Evolutionary conservation across 441 rosid species (phyloP).

Genomic region (Gossypium schwendimanii): DNA sequence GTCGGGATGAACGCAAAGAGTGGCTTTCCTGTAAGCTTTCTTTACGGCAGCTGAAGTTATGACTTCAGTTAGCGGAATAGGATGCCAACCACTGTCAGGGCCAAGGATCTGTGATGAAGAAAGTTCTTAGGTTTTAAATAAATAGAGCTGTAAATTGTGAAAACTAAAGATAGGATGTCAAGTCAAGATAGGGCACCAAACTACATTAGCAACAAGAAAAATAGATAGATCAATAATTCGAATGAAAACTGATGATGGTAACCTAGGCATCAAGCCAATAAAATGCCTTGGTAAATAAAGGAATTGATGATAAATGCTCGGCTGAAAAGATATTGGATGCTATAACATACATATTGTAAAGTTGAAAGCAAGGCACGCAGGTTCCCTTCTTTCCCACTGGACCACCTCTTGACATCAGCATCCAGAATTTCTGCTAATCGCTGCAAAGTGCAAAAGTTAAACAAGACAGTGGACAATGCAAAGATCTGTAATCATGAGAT

Average conservation of each 20-base stretch:
- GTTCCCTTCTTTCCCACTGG: slow-evolving; percentile 86
- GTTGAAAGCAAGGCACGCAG: slow-evolving; percentile 92
- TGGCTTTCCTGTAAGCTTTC: slow-evolving; percentile 92
- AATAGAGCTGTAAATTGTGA: not conserved
- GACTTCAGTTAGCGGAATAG: slow-evolving; percentile 84
- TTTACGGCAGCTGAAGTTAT: slow-evolving; percentile 90
- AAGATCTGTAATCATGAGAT: not conserved
- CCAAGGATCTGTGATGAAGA: slow-evolving; percentile 64
- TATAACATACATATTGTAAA: slow-evolving; percentile 70
- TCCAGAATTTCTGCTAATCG: slow-evolving; percentile 81
- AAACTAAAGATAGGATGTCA: not conserved
- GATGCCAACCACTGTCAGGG: slow-evolving; percentile 84
- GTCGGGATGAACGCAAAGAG: slow-evolving; percentile 92
- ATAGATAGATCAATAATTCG: not conserved
- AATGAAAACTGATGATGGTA: not conserved
- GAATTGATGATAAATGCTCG: slow-evolving; percentile 8
- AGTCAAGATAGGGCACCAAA: not conserved
- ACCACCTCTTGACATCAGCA: slow-evolving; percentile 95
- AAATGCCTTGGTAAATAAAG: not conserved
- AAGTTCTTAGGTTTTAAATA: not conserved
- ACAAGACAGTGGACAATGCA: slow-evolving; percentile 8
- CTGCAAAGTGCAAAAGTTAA: slow-evolving; percentile 33
- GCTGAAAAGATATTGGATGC: not conserved
- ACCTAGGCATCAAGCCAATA: not conserved
- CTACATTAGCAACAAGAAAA: not conserved